These are phyloP conservation scores for Populus deltoides DNA, from an alignment of 345 rosid species.

Conservation along the genomic window DNA sequence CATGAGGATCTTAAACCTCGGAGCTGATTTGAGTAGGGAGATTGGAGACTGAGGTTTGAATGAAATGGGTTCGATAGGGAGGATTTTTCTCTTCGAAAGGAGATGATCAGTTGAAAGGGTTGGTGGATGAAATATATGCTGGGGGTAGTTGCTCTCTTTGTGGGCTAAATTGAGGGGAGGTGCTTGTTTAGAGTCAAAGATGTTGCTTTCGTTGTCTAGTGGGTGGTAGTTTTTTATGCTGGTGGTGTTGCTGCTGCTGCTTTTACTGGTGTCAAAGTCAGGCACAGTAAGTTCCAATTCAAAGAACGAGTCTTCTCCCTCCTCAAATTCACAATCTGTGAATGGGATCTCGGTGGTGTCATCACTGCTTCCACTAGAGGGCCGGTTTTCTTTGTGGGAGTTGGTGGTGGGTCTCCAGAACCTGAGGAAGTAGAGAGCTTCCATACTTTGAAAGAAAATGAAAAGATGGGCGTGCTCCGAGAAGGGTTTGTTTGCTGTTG, in stretches of 20 bases:
- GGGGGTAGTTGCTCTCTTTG: conserved; percentile 16
- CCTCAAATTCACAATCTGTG: conserved; percentile 39
- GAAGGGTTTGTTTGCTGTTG: background rate
- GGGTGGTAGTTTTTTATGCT: background rate
- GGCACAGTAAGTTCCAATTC: conserved; percentile 74
- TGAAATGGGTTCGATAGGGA: conserved; percentile 50
- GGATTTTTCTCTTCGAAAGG: conserved; percentile 63
- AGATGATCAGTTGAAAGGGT: conserved; percentile 34
- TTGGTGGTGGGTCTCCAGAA: conserved; percentile 44
- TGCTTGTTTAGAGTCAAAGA: conserved; percentile 21
- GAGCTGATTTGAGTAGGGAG: conserved; percentile 60
- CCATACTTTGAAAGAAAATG: conserved; percentile 36
- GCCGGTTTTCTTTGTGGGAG: conserved; percentile 24
- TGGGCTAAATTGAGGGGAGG: background rate
- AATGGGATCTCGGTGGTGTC: conserved; percentile 20
- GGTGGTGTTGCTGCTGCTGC: conserved; percentile 1
- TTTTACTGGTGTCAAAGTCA: conserved; percentile 25
- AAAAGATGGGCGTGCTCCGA: background rate
- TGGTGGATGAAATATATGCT: conserved; percentile 19
- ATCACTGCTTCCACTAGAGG: background rate
- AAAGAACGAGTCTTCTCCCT: conserved; percentile 85
- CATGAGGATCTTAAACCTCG: conserved; percentile 48
- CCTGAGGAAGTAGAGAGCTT: conserved; percentile 62
- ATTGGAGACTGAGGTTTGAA: conserved; percentile 63
- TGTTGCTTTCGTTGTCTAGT: conserved; percentile 12